A percentile compares a stretch with the other conserved stretches of the same genome.
phyloP scores from a whole-genome alignment of 169 alveolate species.

The Babesia divergens region DNA sequence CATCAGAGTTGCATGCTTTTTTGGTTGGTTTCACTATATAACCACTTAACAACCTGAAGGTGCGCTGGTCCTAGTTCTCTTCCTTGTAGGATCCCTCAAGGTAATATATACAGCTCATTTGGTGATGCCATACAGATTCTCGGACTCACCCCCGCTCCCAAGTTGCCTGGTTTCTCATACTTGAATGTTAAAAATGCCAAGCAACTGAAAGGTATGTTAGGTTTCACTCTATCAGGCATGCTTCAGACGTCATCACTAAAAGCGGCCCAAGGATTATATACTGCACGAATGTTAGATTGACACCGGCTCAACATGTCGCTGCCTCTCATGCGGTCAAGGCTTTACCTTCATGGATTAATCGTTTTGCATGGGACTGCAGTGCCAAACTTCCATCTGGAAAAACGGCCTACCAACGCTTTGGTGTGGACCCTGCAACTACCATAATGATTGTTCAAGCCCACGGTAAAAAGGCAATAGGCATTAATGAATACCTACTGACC shows the following conservation, averaged over 20 bases:
- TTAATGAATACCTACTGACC: not conserved
- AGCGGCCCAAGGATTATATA: slow-evolving; percentile 26
- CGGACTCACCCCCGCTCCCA: slow-evolving; percentile 9
- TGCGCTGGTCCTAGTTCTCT: slow-evolving; percentile 1
- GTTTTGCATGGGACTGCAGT: slow-evolving; percentile 26
- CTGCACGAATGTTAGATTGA: slow-evolving; percentile 10
- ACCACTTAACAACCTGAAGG: not conserved
- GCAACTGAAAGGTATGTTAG: slow-evolving; percentile 9
- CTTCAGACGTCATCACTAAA: slow-evolving; percentile 1
- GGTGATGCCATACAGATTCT: not conserved
- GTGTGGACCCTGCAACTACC: slow-evolving; percentile 14
- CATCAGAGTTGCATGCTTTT: not conserved
- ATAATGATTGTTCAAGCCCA: slow-evolving; percentile 31
- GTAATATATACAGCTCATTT: not conserved
- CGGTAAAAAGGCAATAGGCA: slow-evolving; percentile 9
- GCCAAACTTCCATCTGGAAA: slow-evolving; percentile 19
- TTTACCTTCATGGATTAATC: slow-evolving; percentile 12
- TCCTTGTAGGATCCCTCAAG: slow-evolving; percentile 3
- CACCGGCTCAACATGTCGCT: not conserved
- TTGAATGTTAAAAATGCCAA: not conserved
- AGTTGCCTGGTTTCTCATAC: slow-evolving; percentile 21
- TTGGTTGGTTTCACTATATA: not conserved
- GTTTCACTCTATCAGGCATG: not conserved
- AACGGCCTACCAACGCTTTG: slow-evolving; percentile 26
- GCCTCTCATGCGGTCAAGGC: not conserved